These are phyloP conservation scores for Gentiana straminea DNA, from an alignment of 257 asterid genomes.

Conservation along the genomic window DNA sequence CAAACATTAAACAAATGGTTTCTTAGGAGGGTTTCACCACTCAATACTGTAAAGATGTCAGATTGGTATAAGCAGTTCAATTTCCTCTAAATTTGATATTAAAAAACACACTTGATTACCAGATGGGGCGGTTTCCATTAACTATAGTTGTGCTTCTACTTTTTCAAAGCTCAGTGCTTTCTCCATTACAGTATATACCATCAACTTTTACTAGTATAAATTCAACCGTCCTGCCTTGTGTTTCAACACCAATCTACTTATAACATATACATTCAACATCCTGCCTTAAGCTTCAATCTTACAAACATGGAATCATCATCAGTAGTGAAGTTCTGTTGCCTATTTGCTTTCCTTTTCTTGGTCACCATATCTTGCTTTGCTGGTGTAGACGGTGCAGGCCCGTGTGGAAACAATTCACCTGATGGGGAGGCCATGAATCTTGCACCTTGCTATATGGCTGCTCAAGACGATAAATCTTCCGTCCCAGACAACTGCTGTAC, in stretches of 20 bases:
- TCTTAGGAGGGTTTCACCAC: no score
- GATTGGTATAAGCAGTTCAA: not conserved
- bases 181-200: conserved; percentile 2
- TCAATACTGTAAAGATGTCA: no score
- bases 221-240: not conserved
- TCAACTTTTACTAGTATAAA: not conserved
- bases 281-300: no score
- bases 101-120: not conserved
- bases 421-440: conserved; percentile 30
- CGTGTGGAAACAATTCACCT: conserved; percentile 14
- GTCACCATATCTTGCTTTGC: not conserved
- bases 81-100: not conserved
- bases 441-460: conserved; percentile 26
- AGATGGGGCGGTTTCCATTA: not conserved
- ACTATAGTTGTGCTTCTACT: not conserved
- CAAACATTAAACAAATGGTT: no score
- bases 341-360: conserved; percentile 1
- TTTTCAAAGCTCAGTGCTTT: conserved; percentile 3
- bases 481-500: conserved; percentile 29
- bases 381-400: conserved; percentile 6
- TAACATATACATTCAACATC: not conserved
- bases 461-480: conserved; percentile 15
- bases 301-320: conserved; percentile 5
- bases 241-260: no score
- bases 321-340: conserved; percentile 1